phyloP scores from a whole-genome alignment of 331 rosid genomes.

The Cucumis variabilis region DNA sequence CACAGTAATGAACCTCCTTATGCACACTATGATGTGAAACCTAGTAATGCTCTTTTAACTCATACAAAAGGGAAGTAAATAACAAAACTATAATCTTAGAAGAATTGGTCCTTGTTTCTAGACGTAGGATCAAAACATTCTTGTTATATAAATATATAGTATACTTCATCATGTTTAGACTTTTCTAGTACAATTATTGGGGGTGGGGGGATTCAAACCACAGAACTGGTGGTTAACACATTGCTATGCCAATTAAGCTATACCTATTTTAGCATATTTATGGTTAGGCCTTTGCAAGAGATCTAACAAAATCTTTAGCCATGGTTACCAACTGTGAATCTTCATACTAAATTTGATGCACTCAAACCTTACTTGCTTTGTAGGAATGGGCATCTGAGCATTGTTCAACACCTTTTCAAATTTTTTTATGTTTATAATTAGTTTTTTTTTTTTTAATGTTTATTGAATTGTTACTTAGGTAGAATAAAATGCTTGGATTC shows the following conservation, averaged over 20 bases:
- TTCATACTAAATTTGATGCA: background rate
- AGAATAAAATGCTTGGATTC: too few relatives aligned
- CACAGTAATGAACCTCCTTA: constrained; percentile 85
- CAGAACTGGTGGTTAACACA: too few relatives aligned
- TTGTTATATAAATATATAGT: background rate
- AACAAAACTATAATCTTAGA: background rate
- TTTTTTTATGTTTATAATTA: too few relatives aligned
- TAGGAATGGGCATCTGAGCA: constrained; percentile 99
- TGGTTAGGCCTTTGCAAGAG: background rate
- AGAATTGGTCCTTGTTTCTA: background rate
- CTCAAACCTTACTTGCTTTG: constrained; percentile 28
- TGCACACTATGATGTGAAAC: constrained; percentile 97
- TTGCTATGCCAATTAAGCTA: too few relatives aligned
- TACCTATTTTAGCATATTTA: too few relatives aligned
- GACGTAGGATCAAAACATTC: background rate
- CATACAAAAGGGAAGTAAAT: constrained; percentile 64
- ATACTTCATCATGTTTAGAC: background rate
- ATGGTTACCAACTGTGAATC: background rate
- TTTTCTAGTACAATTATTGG: background rate
- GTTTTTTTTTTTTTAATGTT: too few relatives aligned
- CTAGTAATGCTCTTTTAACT: constrained; percentile 87
- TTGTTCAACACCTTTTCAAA: constrained; percentile 92
- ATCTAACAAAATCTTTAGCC: background rate
- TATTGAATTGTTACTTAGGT: too few relatives aligned
- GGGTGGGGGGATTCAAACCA: too few relatives aligned